Conservation (phyloP, 2,329 filamentous ascomycete genomes). For the Trichocomaceae sp. region DNA sequence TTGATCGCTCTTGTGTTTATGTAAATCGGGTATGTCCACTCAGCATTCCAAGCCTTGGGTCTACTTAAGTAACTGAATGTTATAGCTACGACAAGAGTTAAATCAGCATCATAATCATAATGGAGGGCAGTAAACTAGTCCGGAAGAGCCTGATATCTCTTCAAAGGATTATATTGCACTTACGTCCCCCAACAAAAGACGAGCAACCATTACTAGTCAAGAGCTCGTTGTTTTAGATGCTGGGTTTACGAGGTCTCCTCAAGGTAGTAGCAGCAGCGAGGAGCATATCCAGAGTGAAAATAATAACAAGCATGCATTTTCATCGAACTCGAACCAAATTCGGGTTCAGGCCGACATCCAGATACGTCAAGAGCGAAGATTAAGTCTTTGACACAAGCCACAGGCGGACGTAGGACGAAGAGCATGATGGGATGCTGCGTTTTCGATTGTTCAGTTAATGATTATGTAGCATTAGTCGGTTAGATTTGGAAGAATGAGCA, state of each 20-base stretch:
- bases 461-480: too few species aligned
- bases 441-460: too few species aligned
- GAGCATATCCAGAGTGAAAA: neutral
- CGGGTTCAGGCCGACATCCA: neutral
- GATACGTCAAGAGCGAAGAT: neutral
- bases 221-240: neutral
- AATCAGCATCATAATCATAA: neutral
- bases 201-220: neutral
- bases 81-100: neutral
- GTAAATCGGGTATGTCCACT: too few species aligned
- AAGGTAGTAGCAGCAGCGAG: neutral
- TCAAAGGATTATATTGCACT: neutral
- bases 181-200: neutral
- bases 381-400: neutral
- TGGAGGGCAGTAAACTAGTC: neutral
- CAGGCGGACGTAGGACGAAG: too few species aligned
- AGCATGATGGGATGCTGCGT: too few species aligned
- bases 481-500: too few species aligned
- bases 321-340: neutral
- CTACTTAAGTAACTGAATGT: too few species aligned
- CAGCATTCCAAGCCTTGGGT: too few species aligned
- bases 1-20: too few species aligned
- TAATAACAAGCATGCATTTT: neutral
- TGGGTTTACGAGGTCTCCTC: neutral
- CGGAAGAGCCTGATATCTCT: too few species aligned